Base-by-base conservation (phyloP, 768 basidiomycete genomes). In the Mycena amicta region DNA sequence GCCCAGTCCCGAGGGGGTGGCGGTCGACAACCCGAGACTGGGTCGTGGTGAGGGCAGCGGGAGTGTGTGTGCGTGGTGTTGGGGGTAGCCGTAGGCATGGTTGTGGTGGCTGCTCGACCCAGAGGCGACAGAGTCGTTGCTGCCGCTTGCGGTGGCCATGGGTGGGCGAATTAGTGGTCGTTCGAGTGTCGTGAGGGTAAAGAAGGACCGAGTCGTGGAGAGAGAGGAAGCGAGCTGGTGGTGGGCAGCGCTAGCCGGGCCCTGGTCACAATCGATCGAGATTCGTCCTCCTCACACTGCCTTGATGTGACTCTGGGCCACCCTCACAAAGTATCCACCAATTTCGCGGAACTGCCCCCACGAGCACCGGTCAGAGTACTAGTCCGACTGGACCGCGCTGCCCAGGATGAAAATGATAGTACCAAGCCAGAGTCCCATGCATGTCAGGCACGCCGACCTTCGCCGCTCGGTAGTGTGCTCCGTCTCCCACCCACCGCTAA, bases 11-110 rank as follows among this genome's bases (percentile, higher is more conserved):
- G 71, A 65, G 11, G 72, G 65, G 13, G 76, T 66, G 43, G 75
- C 68, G 11, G 77, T 80, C 37, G 75, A 73, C 20, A 81, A 52
- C 12, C 77, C 57, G 78, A 76, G 30, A 76, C 71, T 25, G 60
- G 0, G 72, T 71, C 0, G 72, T 60, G 49, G 56, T 57, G 52
- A 67, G 57, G 30, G 64, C 68, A 26, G 70, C 55, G 28, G 69
- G 25, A 49, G 47, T 28, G 47, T 49, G 27, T 49, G 47, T 28
- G 47, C 23, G 27, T 49, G 47, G n/a, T 37, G 33, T 37, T 49
- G 47, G 26, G 43, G 43, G 22, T 45, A 45, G 22, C 43, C 43
- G 20, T 45, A 45, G 43, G 15, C 6, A 5, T 6, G 13, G 22
- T 45, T 45, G 8, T 45, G 43, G 43, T 8, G 5, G 20, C 43